phyloP scores from a whole-genome alignment of 441 rosid genomes.

The Biscutella laevigata region DNA sequence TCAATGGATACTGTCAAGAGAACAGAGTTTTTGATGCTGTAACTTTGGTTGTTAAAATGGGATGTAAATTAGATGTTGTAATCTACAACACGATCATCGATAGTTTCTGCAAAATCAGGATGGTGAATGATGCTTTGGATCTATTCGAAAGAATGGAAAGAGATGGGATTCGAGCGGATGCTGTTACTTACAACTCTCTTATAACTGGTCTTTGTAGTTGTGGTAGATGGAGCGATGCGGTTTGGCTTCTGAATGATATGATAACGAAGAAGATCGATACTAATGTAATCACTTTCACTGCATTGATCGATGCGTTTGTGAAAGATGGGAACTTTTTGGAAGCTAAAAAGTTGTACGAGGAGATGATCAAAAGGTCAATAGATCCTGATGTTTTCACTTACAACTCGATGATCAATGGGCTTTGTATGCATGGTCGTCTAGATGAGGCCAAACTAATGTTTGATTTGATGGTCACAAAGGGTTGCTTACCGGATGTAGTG shows the following conservation, averaged over 20 bases:
- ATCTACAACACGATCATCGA: slow-evolving; percentile 20
- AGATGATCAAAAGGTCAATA: slow-evolving; percentile 17
- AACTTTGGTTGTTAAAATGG: background rate
- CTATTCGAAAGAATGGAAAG: slow-evolving; percentile 4
- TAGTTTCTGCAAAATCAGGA: slow-evolving; percentile 2
- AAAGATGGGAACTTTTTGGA: slow-evolving; percentile 22
- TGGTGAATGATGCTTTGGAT: slow-evolving; percentile 12
- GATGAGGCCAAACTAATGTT: slow-evolving; percentile 18
- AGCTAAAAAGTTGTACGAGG: slow-evolving; percentile 4
- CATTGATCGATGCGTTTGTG: slow-evolving; percentile 14
- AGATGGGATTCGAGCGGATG: slow-evolving; percentile 12
- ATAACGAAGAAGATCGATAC: background rate
- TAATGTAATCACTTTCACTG: slow-evolving; percentile 22
- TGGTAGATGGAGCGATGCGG: slow-evolving; percentile 16
- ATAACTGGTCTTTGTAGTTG: slow-evolving; percentile 19
- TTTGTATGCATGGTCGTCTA: slow-evolving; percentile 10
- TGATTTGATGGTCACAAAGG: slow-evolving; percentile 16
- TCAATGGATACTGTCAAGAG: slow-evolving; percentile 22
- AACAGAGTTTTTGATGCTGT: slow-evolving; percentile 19
- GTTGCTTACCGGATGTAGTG: slow-evolving; percentile 9
- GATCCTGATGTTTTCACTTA: slow-evolving; percentile 20
- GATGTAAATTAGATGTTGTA: slow-evolving; percentile 8
- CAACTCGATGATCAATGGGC: slow-evolving; percentile 19
- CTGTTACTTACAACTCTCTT: slow-evolving; percentile 19
- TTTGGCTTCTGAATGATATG: slow-evolving; percentile 2